Evolutionary conservation across 2,329 filamentous ascomycete genomes (phyloP).

Genomic region (Pseudogymnoascus verrucosus): DNA sequence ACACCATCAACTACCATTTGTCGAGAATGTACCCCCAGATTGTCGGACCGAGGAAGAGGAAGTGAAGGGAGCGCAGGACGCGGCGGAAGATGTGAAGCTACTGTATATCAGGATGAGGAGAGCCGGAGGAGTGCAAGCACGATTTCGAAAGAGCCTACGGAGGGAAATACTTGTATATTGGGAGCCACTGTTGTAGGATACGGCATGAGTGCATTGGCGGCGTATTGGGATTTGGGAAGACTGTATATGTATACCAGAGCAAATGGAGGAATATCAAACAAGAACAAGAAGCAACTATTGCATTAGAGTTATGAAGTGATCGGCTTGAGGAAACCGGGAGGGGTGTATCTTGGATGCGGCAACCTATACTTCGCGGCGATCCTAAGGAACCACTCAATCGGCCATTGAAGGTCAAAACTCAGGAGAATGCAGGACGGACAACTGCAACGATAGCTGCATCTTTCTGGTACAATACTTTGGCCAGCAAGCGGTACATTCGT

Average conservation of each 20-base stretch:
- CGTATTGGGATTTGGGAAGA: constrained; percentile 9
- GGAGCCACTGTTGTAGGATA: constrained; percentile 7
- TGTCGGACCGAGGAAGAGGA: constrained; percentile 61
- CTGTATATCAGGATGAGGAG: constrained; percentile 1
- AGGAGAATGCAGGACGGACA: not conserved
- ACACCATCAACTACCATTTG: constrained; percentile 86
- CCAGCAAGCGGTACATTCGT: not conserved
- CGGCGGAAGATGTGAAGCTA: not conserved
- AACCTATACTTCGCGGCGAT: not conserved
- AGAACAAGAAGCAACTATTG: not conserved
- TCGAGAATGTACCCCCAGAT: constrained; percentile 67
- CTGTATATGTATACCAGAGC: constrained; percentile 3
- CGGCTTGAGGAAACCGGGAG: not conserved
- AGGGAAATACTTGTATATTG: not conserved
- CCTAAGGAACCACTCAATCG: not conserved
- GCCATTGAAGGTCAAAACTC: not conserved
- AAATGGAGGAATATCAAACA: not conserved
- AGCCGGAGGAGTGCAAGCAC: not conserved
- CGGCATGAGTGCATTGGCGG: constrained; percentile 1
- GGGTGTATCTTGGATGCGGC: not conserved
- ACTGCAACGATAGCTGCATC: not conserved
- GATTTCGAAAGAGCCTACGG: not conserved
- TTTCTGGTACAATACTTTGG: not conserved
- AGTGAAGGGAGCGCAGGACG: constrained; percentile 29
- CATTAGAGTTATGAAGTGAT: not conserved